Evolutionary conservation across 352 stramenopile genomes (phyloP), one percentile per base, ranked within the genome.

Genomic region (Elongisporangium anandrum): DNA sequence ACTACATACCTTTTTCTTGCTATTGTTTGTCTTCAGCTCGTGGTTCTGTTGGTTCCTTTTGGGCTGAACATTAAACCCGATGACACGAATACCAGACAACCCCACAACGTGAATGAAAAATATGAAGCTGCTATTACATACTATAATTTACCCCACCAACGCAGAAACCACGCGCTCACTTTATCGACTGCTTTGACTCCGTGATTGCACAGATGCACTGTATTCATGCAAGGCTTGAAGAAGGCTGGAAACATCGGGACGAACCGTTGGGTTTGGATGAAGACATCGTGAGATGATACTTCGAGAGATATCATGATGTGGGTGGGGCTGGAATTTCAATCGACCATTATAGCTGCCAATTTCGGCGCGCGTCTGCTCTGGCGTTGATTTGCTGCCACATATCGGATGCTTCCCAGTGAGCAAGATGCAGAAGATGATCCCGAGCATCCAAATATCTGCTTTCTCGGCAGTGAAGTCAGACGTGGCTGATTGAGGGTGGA

Each of bases 381-480:
- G 75, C 7, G 75, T 77, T 15, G 72, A 72, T 54, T 87, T 90
- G 50, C 88, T 79, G 4, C 56, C 55, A 54, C 79, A 85, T 54
- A 92, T 81, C 12, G 83, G 83, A 51, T 92, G 83, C 57, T 90
- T 92, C 20, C 83, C 83, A 34, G 73, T 87, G 13, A 92, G 66
- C 77, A 90, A 90, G 52, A 90, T 70, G 64, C 73, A 86, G 55
- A 77, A 92, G 21, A 92, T 75, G 20, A 92, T 81, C 16, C 83
- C 83, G 45, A 92, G 64, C 83, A 92, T 92, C 83, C 83, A 92
- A 57, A 90, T 88, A 50, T 92, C 83, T 0, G 83, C 83, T 61
- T 90, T 92, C 55, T 90, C 83, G 13, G 83, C 83, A 10, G 80
- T 92, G 21, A 66, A 79, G 59, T 82, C 73, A 41, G 77, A 87